phyloP scores from a whole-genome alignment of 2,329 filamentous ascomycete species.

The Epichloe coenophiala region DNA sequence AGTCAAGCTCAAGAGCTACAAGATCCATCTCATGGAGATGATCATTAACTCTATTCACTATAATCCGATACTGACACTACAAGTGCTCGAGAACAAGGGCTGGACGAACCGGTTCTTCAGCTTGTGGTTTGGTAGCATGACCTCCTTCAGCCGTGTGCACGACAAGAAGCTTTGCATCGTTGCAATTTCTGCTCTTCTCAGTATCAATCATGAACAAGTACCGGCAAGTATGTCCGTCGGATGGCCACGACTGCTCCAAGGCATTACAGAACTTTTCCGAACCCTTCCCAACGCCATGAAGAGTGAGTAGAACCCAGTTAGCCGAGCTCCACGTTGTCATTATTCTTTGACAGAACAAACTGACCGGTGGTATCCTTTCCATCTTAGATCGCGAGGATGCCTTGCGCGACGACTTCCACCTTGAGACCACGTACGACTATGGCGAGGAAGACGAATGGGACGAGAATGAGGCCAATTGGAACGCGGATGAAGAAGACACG shows the following conservation, averaged over 20 bases:
- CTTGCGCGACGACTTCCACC: constrained; percentile 72
- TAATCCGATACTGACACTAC: constrained; percentile 73
- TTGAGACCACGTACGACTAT: constrained; percentile 49
- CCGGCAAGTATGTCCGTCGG: constrained; percentile 87
- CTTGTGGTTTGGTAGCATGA: constrained; percentile 93
- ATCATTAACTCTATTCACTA: constrained; percentile 98
- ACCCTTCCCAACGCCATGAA: constrained; percentile 78
- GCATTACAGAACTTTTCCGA: constrained; percentile 82
- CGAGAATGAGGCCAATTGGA: constrained; percentile 73
- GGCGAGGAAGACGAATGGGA: constrained; percentile 71
- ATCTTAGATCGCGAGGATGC: constrained; percentile 71
- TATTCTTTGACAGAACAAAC: background rate
- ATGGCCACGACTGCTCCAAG: constrained; percentile 81
- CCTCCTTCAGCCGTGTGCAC: constrained; percentile 83
- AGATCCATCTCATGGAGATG: constrained; percentile 97
- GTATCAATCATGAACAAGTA: constrained; percentile 65
- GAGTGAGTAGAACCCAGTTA: constrained; percentile 38
- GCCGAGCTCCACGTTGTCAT: background rate
- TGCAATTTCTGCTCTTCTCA: constrained; percentile 76
- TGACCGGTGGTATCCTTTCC: background rate
- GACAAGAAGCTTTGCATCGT: constrained; percentile 98
- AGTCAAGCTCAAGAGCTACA: constrained; percentile 80
- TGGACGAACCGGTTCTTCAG: constrained; percentile 99
- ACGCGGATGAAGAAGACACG: constrained; percentile 57
- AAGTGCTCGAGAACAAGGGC: constrained; percentile 75